Evolutionary conservation across 2,329 filamentous ascomycete genomes (phyloP).

Genomic region (Bipolaris gigantea): DNA sequence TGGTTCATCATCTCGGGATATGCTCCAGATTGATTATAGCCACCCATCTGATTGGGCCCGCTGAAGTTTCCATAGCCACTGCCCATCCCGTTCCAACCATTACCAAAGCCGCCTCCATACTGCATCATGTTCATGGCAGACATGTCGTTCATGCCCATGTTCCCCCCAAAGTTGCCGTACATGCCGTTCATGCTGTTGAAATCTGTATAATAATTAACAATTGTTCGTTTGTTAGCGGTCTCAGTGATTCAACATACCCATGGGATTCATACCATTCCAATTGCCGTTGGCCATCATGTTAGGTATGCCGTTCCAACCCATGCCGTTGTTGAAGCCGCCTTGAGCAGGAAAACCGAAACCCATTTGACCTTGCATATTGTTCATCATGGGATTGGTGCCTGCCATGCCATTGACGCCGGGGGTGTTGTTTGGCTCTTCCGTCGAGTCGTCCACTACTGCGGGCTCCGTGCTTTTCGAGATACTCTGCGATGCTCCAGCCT

Average conservation of each 20-base stretch:
- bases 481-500: conserved; percentile 17
- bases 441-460: conserved; percentile 20
- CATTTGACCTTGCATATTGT: conserved; percentile 38
- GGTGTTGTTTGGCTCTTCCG: conserved; percentile 21
- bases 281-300: conserved; percentile 58
- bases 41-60: conserved; percentile 55
- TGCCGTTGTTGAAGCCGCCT: conserved; percentile 56
- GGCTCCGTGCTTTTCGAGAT: conserved; percentile 23
- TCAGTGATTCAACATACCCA: conserved; percentile 67
- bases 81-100: conserved; percentile 64
- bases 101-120: conserved; percentile 68
- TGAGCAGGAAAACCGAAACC: conserved; percentile 48
- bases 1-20: conserved; percentile 55
- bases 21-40: conserved; percentile 57
- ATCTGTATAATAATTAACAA: conserved; percentile 26
- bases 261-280: conserved; percentile 72
- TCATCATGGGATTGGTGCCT: conserved; percentile 31
- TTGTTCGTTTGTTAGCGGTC: background rate
- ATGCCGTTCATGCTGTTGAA: conserved; percentile 68
- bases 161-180: conserved; percentile 73
- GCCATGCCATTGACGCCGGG: conserved; percentile 22
- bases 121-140: conserved; percentile 66
- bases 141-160: conserved; percentile 75
- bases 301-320: conserved; percentile 57
- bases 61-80: conserved; percentile 69